Base-by-base conservation (phyloP, 371 early-diverging fungal species). In the Mortierella polycephala region DNA sequence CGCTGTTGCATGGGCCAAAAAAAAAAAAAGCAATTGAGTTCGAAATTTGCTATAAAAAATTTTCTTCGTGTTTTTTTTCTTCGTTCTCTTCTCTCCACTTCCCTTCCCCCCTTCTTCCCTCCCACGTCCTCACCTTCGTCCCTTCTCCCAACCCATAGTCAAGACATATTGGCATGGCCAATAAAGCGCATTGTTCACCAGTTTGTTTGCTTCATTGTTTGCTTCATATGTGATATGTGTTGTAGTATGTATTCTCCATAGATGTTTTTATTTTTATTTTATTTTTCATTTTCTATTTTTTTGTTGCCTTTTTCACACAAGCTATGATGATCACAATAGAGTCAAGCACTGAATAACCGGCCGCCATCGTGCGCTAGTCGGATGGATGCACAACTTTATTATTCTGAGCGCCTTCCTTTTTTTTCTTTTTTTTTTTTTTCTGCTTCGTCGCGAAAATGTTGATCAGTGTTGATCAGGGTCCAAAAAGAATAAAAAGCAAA, bases 281-380 rank as follows among this genome's bases (percentile, higher is more conserved):
- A n/a, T n/a, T n/a, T n/a, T n/a, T n/a, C n/a, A n/a, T n/a, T n/a
- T n/a, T n/a, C n/a, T n/a, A n/a, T 30, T 30, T 30, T 30, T 30
- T 30, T 30, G 1, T 30, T 1, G 37, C 11, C 47, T n/a, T 47
- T n/a, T 14, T n/a, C 10, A 5, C 47, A 12, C 11, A 47, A 47
- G 47, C 75, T 46, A 75, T 75, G 75, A 75, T 75, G 75, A 75
- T 70, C 57, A 65, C 55, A 41, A 75, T 75, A 75, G 47, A 47
- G 47, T 47, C 47, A 47, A 47, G 47, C 39, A 20, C 58, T 40
- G 11, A 57, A 57, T 57, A 57, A 39, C 75, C 75, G 75, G 75
- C 75, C 75, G 75, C 75, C 75, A 75, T 62, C 75, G 75, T 75
- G 75, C 75, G 75, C 70, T 54, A 30, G 75, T 75, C 75, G 75